Evolutionary conservation across 2,329 filamentous ascomycete genomes (phyloP).

Genomic region (Nemania sp.): DNA sequence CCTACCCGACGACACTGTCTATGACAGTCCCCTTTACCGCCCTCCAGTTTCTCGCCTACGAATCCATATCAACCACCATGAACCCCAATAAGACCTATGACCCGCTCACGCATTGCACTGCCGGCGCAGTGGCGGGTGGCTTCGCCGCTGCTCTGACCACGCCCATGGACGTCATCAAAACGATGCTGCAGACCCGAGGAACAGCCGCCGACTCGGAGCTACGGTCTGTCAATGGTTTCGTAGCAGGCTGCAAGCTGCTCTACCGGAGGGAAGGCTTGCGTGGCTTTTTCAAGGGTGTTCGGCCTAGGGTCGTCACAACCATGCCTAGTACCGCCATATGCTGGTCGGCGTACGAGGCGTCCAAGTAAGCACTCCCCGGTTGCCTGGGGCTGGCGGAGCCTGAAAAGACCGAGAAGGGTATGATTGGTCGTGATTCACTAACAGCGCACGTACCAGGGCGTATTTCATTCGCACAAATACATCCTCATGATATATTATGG

Average conservation of each 20-base stretch:
- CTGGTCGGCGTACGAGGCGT: conserved; percentile 79
- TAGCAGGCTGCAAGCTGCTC: conserved; percentile 78
- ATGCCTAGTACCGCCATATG: conserved; percentile 99
- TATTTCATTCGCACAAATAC: conserved; percentile 41
- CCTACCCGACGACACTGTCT: conserved; percentile 94
- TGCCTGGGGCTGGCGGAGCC: neutral
- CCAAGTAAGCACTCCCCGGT: conserved; percentile 56
- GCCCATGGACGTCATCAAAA: conserved; percentile 98
- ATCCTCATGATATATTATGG: conserved; percentile 28
- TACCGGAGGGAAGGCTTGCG: conserved; percentile 79
- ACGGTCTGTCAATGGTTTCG: conserved; percentile 79
- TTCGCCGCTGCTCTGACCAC: conserved; percentile 93
- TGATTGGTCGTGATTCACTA: conserved; percentile 16
- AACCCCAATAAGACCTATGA: conserved; percentile 87
- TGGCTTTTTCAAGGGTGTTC: conserved; percentile 92
- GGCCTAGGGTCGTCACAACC: conserved; percentile 88
- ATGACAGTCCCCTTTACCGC: conserved; percentile 99
- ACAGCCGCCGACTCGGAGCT: conserved; percentile 79
- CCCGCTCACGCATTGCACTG: conserved; percentile 88
- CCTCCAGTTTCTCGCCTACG: conserved; percentile 95
- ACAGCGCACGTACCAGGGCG: conserved; percentile 31
- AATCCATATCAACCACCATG: conserved; percentile 91
- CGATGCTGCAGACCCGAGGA: conserved; percentile 90
- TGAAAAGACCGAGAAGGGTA: neutral
- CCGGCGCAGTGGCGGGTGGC: conserved; percentile 89